Evolutionary conservation across 2,329 filamentous ascomycete species (phyloP), one percentile per base, ranked within the genome.

Genomic region (Diaporthe batatas): DNA sequence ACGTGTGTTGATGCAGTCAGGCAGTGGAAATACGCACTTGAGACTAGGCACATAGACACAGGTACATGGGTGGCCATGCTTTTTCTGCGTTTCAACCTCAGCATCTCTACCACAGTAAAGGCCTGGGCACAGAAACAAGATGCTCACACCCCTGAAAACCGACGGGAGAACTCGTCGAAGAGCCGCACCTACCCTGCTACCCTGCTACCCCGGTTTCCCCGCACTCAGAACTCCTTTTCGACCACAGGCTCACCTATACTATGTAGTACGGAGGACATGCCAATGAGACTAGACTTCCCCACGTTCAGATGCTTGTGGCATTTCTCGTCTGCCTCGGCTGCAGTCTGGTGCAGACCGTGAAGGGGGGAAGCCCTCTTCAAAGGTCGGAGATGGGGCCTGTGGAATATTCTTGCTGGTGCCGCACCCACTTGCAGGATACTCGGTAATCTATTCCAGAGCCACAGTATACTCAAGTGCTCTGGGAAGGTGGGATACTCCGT

Each of bases 251-350:
- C 58, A 47, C 39, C 39, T 14, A 1, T 3, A 18, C 4, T 4
- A 14, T 14, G 16, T 29, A 44, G 44, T 25, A 65, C 32, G 34
- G 36, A 14, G 11, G 3, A 12, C 36, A 12, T 39, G 36, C 36
- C 36, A 39, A 39, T 39, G 36, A 14, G 25, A 36, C 16, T 25
- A 58, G 51, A 32, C 53, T 55, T 70, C 68, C 53, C 34, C 68
- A 44, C 68, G 53, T 70, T 59, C 53, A 49, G 53, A 32, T 59
- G 68, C 53, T 25, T 36, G 55, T 44, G 44, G 32, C 14, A 58
- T 21, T 23, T 55, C 25, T 32, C 18, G 29, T 57, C 29, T 70
- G 53, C 68, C 68, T 70, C 68, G 68, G 68, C 68, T 70, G 29
- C 42, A 14, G 7, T 11, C 7, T n/a, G 32, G 36, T 21, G 39